These are phyloP conservation scores for Russula compacta DNA, from an alignment of 768 basidiomycete genomes.

Conservation along the genomic window DNA sequence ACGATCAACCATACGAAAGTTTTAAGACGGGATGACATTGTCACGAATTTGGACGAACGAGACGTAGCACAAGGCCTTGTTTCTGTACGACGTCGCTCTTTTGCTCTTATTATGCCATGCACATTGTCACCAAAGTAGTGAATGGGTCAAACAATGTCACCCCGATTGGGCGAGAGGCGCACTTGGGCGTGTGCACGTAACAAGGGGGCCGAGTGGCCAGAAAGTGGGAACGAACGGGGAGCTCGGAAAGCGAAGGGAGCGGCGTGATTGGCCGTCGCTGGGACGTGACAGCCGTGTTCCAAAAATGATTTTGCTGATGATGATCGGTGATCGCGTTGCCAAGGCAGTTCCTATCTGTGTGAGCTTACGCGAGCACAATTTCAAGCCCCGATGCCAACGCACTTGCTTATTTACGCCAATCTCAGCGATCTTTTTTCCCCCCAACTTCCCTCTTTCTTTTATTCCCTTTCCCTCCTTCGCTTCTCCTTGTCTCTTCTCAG, in stretches of 20 bases:
- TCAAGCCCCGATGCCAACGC: conserved; percentile 1
- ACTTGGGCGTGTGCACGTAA: neutral
- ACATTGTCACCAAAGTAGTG: neutral
- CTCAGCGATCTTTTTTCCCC: conserved; percentile 23
- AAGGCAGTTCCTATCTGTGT: neutral
- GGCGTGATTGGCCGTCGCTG: neutral
- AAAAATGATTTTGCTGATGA: neutral
- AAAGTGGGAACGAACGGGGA: neutral
- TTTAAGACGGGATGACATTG: neutral
- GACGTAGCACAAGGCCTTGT: neutral
- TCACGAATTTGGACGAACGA: neutral
- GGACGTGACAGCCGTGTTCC: neutral
- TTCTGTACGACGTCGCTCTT: neutral
- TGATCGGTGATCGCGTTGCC: conserved; percentile 6
- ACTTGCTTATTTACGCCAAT: conserved; percentile 18
- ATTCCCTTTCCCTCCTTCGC: too few species aligned
- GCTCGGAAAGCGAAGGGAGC: neutral
- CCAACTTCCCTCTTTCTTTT: conserved; percentile 16
- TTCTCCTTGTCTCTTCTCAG: conserved; percentile 36
- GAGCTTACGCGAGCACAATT: neutral
- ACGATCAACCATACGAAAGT: neutral
- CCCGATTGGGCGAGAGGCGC: neutral
- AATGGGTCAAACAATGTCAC: neutral
- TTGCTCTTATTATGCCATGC: neutral
- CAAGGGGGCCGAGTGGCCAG: neutral